Evolutionary conservation across 2,329 filamentous ascomycete species (phyloP), one percentile per base, ranked within the genome.

Genomic region (Ceratocystis destructans): DNA sequence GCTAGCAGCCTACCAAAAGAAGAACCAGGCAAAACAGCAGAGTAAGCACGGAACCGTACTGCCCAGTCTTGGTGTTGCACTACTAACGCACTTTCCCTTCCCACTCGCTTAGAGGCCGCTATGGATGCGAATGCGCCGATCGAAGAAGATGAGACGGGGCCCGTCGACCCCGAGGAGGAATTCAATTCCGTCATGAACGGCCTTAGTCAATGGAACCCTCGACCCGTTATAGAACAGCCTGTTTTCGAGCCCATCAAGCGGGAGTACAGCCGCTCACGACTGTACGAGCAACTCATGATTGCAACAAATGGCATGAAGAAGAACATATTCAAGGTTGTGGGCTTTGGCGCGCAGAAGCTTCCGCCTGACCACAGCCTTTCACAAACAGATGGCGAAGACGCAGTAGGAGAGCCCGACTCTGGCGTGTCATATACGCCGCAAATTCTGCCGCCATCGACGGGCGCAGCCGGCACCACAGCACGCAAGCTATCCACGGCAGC

Each of bases 11-110:
- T 94, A 94, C 72, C 89, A 94, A 75, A 96, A 97, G 82, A 97
- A 96, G 80, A 99, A 99, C 72, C 94, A 97, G 75, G 94, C 94
- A 25, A 96, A 96, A 73, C 90, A 96, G 78, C 94, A 97, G 76
- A 96, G 90, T 92, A 80, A 77, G 87, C 46, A 25, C n/a, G 25
- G 8, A 33, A 33, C n/a, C 12, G 1, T 22, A 22, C 15, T 8
- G 1, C 10, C 2, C 41, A 57, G 70, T 22, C 71, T 72, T 55
- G 7, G 61, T 62, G 28, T 57, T 20, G 25, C 17, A 20, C 31
- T 41, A 59, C 71, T 67, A 48, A 68, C 15, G 7, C 17, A 25
- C n/a, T 25, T 46, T 44, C 37, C 45, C 64, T 59, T 65, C 65
- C 67, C 28, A 41, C 55, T 10, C 6, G 1, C 74, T 72, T 74